Conservation (phyloP, 345 rosid species). For the Diplotaxis tenuifolia region DNA sequence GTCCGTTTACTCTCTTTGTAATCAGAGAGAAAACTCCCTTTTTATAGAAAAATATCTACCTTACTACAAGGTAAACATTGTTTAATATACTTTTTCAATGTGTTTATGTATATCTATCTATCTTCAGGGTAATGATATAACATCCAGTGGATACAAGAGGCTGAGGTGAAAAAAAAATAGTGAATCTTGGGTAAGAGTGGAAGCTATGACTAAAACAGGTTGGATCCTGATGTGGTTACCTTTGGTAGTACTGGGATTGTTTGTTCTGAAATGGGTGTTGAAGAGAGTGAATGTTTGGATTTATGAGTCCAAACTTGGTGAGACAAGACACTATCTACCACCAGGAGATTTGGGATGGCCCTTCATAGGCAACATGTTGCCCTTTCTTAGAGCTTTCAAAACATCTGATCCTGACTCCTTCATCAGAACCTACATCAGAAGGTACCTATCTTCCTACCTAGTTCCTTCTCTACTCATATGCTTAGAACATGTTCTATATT, state of each 20-base stretch:
- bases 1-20: slow-evolving; percentile 19
- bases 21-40: not conserved
- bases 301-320: slow-evolving; percentile 57
- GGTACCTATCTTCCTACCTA: slow-evolving; percentile 35
- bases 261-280: slow-evolving; percentile 47
- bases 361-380: slow-evolving; percentile 79
- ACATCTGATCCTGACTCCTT: slow-evolving; percentile 71
- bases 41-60: not conserved
- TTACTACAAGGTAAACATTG: not conserved
- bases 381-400: slow-evolving; percentile 80
- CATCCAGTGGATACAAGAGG: slow-evolving; percentile 4
- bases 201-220: slow-evolving; percentile 20
- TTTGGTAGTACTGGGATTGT: slow-evolving; percentile 16
- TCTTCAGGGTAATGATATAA: slow-evolving; percentile 10
- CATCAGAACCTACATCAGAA: slow-evolving; percentile 38
- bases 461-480: not conserved
- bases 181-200: not conserved
- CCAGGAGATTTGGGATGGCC: slow-evolving; percentile 95
- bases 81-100: not conserved
- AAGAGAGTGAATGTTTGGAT: slow-evolving; percentile 54
- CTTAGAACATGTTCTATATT: not conserved
- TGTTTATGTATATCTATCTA: not conserved
- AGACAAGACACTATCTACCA: slow-evolving; percentile 48
- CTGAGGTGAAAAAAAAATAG: slow-evolving; percentile 13
- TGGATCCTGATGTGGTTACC: slow-evolving; percentile 12